phyloP scores from a whole-genome alignment of 208 protist species.

The Crithidia acanthocephali region DNA sequence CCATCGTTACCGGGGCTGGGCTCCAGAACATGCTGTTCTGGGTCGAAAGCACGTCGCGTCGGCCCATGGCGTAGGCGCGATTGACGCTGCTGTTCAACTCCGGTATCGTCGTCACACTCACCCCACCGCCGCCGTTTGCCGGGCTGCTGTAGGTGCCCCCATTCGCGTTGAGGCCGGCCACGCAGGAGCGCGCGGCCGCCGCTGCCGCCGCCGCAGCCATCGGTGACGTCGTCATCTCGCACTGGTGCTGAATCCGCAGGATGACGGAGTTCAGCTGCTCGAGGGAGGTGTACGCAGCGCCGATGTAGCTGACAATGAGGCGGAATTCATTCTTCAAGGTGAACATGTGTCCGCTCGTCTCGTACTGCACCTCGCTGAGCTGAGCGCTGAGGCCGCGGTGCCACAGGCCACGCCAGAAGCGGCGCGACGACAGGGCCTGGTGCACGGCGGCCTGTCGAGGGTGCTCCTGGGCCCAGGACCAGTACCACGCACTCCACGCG shows the following conservation, averaged over 20 bases:
- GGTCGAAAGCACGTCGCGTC: constrained; percentile 10
- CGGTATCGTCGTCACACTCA: background rate
- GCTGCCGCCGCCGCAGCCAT: constrained; percentile 32
- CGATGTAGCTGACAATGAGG: constrained; percentile 61
- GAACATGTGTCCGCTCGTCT: constrained; percentile 49
- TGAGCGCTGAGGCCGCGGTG: constrained; percentile 19
- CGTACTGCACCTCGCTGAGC: constrained; percentile 31
- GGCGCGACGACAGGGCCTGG: constrained; percentile 38
- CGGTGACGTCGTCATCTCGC: constrained; percentile 35
- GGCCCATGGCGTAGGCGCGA: background rate
- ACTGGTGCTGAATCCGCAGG: constrained; percentile 36
- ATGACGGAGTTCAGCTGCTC: constrained; percentile 54
- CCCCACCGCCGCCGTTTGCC: background rate
- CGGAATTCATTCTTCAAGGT: constrained; percentile 52
- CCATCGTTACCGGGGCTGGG: constrained; percentile 6
- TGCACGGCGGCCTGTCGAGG: constrained; percentile 44
- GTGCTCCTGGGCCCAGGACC: constrained; percentile 73
- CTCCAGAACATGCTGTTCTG: constrained; percentile 32
- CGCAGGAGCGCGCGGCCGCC: background rate
- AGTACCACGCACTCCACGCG: constrained; percentile 72
- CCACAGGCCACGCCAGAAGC: constrained; percentile 50
- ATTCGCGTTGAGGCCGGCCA: background rate
- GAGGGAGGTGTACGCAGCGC: constrained; percentile 47
- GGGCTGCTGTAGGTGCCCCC: no score
- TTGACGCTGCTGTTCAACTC: constrained; percentile 13